Base-by-base conservation (phyloP, 139 green algal species). In the Picochlorum sp. region DNA sequence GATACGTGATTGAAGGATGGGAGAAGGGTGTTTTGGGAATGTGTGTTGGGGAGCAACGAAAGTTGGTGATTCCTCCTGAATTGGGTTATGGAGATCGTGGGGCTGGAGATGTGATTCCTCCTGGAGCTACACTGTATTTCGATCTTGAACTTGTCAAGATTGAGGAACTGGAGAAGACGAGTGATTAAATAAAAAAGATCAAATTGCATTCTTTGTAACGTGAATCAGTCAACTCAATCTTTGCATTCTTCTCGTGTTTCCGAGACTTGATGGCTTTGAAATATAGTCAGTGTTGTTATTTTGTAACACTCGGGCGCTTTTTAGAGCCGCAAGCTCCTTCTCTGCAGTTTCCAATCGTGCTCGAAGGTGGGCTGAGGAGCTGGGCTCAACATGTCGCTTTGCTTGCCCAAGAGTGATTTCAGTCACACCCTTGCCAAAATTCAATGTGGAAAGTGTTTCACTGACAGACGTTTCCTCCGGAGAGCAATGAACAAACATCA, bases 401-500 rank as follows among this genome's bases (percentile, higher is more conserved):
- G 73, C 79, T 6, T 64, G 49, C 6, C 92, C 92, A 30, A 98
- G 83, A 38, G 91, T 94, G 47, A 98, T 90, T 59, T 90, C 78
- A 2, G 75, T 83, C 23, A 96, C 91, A 0, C 84, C 70, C 15
- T 63, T 77, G 15, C 87, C 92, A 69, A 98, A 98, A 28, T 85
- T 81, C 30, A 98, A 81, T 18, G 91, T 96, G 70, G 72, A 88
- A 16, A 89, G 50, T 18, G 77, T 85, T 68, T 96, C 88, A 37
- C 73, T 65, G 38, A 69, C 65, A 20, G 77, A 89, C 14, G 45
- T 79, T n/a, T 71, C 76, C 79, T 96, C 89, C 1, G 90, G 90
- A 34, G 83, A 76, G 16, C 95, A 71, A 69, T 96, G 90, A 70
- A 96, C 85, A 73, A 96, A 94, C 89, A 96, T 97, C 84, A 93